A percentile compares a stretch with the other conserved stretches of the same genome.
These are phyloP conservation scores for Ambrosiella xylebori DNA, from an alignment of 2,329 filamentous ascomycete genomes.

Conservation along the genomic window DNA sequence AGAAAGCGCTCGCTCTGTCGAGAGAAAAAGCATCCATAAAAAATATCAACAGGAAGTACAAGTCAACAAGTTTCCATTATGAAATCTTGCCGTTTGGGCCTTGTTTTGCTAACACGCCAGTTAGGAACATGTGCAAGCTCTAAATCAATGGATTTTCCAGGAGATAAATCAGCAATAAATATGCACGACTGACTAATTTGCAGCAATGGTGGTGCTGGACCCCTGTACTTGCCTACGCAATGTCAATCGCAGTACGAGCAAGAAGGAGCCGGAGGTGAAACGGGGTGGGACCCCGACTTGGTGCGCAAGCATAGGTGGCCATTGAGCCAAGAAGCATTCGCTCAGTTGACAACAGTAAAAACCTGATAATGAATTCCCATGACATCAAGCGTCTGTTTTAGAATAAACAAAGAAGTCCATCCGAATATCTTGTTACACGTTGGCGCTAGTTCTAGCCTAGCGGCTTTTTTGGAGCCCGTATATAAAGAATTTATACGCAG, in stretches of 20 bases:
- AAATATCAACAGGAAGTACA: background rate
- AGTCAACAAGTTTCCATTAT: background rate
- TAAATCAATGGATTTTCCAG: background rate
- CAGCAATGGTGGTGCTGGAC: background rate
- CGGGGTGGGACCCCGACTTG: slow-evolving; percentile 1
- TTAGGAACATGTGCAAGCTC: background rate
- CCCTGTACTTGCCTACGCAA: background rate
- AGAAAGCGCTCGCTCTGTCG: background rate
- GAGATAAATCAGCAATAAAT: too few relatives aligned
- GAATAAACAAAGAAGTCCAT: too few relatives aligned
- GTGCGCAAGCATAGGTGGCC: background rate
- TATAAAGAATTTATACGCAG: too few relatives aligned
- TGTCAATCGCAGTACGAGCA: slow-evolving; percentile 6
- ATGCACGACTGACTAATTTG: too few relatives aligned
- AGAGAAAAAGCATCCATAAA: background rate
- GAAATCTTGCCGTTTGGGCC: background rate
- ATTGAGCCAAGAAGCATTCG: background rate
- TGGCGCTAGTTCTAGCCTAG: too few relatives aligned
- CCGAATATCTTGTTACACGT: too few relatives aligned
- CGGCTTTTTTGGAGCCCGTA: too few relatives aligned
- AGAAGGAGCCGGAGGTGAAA: slow-evolving; percentile 5
- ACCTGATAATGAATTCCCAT: too few relatives aligned
- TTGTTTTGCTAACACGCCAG: background rate
- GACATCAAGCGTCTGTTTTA: too few relatives aligned
- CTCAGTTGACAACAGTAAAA: background rate